These are phyloP conservation scores for Trichoderma sp. DNA, from an alignment of 2,329 filamentous ascomycete species.

Conservation along the genomic window DNA sequence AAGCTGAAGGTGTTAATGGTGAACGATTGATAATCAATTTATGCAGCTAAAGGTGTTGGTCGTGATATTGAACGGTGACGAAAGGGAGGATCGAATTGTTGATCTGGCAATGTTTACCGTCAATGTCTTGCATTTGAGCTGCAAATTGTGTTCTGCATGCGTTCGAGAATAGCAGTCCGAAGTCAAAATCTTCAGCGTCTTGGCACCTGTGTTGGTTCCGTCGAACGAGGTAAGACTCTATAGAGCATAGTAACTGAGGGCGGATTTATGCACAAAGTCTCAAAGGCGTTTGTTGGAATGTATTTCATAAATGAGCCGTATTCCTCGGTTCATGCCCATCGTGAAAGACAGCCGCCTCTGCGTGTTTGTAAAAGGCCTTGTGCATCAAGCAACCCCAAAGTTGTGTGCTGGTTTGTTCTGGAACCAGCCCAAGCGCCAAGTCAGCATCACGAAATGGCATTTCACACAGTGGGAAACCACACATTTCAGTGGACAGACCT, in stretches of 20 bases:
- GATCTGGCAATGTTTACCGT: neutral
- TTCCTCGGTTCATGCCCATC: neutral
- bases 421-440: neutral
- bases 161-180: neutral
- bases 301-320: neutral
- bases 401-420: neutral
- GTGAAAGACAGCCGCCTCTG: neutral
- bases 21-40: neutral
- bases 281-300: neutral
- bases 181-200: neutral
- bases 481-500: slow-evolving; percentile 24
- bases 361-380: neutral
- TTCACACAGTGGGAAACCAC: slow-evolving; percentile 21
- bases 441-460: neutral
- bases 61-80: neutral
- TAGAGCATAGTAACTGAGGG: neutral
- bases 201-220: neutral
- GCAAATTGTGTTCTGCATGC: neutral
- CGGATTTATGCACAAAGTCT: neutral
- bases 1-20: neutral
- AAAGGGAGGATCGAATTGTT: neutral
- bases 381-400: neutral
- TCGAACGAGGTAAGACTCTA: neutral
- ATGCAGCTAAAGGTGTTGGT: neutral
- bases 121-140: neutral